A percentile compares a stretch with the other conserved stretches of the same genome.
Evolutionary conservation across 768 basidiomycete genomes (phyloP).

Genomic region (Tricholoma furcatifolium): DNA sequence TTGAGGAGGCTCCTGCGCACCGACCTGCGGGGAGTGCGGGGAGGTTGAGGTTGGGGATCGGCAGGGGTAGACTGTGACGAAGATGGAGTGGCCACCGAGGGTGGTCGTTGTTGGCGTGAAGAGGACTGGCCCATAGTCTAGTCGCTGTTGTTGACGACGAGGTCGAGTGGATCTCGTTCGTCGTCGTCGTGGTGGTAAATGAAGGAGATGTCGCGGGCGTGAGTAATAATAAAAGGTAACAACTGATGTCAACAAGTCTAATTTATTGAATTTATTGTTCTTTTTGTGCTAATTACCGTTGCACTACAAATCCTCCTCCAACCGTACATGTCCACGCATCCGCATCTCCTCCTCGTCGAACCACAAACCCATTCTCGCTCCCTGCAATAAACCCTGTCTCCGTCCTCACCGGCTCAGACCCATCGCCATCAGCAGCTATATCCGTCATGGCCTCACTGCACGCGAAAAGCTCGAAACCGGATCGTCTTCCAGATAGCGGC

Average conservation of each 20-base stretch:
- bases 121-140: slow-evolving; percentile 1
- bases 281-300: slow-evolving; percentile 13
- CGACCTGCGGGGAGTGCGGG: slow-evolving; percentile 19
- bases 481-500: not conserved
- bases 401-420: slow-evolving; percentile 15
- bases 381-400: slow-evolving; percentile 39
- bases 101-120: slow-evolving; percentile 14
- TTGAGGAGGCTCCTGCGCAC: slow-evolving; percentile 35
- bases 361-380: slow-evolving; percentile 56
- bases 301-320: slow-evolving; percentile 31
- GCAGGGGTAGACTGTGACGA: not conserved
- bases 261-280: not conserved
- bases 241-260: slow-evolving; percentile 8
- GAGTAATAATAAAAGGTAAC: slow-evolving; percentile 15
- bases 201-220: slow-evolving; percentile 18
- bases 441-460: slow-evolving; percentile 19
- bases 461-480: slow-evolving; percentile 12
- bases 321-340: slow-evolving; percentile 40
- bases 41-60: slow-evolving; percentile 6
- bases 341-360: slow-evolving; percentile 23
- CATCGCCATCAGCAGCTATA: not conserved
- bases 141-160: slow-evolving; percentile 5
- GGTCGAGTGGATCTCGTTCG: not conserved
- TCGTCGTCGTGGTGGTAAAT: slow-evolving; percentile 4
- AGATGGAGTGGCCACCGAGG: not conserved